Conservation (phyloP, 768 basidiomycete species). For the Russula compacta region DNA sequence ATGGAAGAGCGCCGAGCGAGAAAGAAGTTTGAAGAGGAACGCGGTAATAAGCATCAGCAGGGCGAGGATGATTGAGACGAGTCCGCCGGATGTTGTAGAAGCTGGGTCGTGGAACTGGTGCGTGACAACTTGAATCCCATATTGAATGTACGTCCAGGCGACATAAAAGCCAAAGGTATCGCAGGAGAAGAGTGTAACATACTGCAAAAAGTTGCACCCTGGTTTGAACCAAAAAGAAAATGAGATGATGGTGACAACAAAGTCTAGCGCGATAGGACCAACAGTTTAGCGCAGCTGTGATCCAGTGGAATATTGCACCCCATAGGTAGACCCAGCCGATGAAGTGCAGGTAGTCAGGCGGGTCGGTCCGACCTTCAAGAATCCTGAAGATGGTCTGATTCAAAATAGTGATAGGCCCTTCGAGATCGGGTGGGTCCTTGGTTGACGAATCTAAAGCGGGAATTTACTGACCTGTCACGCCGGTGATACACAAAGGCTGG, state of each 20-base stretch:
- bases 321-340: slow-evolving; percentile 91
- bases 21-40: slow-evolving; percentile 63
- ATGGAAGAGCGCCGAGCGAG: slow-evolving; percentile 59
- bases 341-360: slow-evolving; percentile 75
- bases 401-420: slow-evolving; percentile 86
- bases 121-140: slow-evolving; percentile 77
- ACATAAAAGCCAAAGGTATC: slow-evolving; percentile 93
- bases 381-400: slow-evolving; percentile 87
- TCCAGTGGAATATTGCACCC: slow-evolving; percentile 81
- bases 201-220: slow-evolving; percentile 80
- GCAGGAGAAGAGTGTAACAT: slow-evolving; percentile 84
- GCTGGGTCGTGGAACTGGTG: slow-evolving; percentile 46
- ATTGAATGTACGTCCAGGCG: slow-evolving; percentile 83
- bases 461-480: slow-evolving; percentile 63
- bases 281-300: slow-evolving; percentile 75
- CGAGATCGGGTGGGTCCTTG: not conserved
- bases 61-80: slow-evolving; percentile 65
- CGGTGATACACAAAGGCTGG: slow-evolving; percentile 87
- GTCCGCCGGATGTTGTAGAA: slow-evolving; percentile 36
- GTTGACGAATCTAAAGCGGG: not conserved
- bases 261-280: not conserved
- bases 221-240: not conserved
- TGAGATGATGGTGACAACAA: slow-evolving; percentile 19
- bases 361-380: slow-evolving; percentile 42
- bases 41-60: slow-evolving; percentile 67